Evolutionary conservation across 208 protist genomes (phyloP).

Genomic region (Porcisia deanei): DNA sequence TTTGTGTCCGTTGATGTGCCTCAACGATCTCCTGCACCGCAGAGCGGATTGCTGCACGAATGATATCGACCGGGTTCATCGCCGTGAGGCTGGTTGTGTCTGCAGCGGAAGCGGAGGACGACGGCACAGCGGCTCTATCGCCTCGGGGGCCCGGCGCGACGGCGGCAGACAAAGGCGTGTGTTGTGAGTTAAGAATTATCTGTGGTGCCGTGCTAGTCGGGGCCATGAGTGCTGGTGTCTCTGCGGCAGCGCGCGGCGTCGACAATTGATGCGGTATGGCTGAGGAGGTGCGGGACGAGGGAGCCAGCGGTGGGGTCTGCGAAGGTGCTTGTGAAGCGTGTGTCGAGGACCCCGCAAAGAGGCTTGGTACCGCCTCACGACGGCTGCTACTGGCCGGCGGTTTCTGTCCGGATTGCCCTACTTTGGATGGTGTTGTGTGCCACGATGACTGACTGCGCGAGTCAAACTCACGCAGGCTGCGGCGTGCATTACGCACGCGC

Average conservation of each 20-base stretch:
- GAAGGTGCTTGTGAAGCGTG: neutral
- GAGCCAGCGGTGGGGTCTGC: conserved; percentile 24
- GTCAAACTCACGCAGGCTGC: conserved; percentile 34
- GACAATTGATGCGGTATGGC: neutral
- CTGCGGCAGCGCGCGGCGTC: neutral
- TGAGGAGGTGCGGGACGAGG: conserved; percentile 9
- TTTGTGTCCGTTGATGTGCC: conserved; percentile 40
- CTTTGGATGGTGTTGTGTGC: conserved; percentile 23
- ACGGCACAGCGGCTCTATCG: conserved; percentile 3
- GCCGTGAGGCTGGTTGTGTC: neutral
- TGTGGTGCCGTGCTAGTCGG: conserved; percentile 3
- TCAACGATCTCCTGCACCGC: conserved; percentile 63
- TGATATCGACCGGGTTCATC: conserved; percentile 32
- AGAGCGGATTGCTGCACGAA: conserved; percentile 63
- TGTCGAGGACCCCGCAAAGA: neutral
- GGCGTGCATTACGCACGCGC: conserved; percentile 24
- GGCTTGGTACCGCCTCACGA: neutral
- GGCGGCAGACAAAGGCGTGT: neutral
- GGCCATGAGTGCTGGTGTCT: neutral
- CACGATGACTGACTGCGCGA: conserved; percentile 22
- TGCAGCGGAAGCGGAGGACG: conserved; percentile 6
- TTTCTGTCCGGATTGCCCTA: too few species aligned
- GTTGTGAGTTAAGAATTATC: conserved; percentile 14
- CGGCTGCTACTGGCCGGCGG: neutral
- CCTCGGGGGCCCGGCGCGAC: neutral